These are phyloP conservation scores for Vicia villosa DNA, from an alignment of 306 rosid species.

Conservation along the genomic window DNA sequence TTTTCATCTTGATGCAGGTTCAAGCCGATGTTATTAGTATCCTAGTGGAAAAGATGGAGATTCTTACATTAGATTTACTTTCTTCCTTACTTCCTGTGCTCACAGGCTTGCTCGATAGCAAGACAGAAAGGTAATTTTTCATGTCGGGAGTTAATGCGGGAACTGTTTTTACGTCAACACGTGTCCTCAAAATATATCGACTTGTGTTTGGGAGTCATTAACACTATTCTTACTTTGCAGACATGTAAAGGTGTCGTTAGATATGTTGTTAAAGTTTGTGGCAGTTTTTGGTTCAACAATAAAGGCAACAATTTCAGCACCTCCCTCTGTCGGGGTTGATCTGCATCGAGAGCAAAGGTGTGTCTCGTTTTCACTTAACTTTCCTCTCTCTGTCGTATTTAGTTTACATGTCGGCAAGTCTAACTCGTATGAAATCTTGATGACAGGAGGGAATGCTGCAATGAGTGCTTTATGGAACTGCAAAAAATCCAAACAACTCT, in stretches of 20 bases:
- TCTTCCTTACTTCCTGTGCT: conserved; percentile 87
- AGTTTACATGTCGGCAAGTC: conserved; percentile 26
- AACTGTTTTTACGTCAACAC: neutral
- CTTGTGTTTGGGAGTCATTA: conserved; percentile 8
- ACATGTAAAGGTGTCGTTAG: conserved; percentile 81
- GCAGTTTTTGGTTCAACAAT: conserved; percentile 89
- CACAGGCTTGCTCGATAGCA: conserved; percentile 77
- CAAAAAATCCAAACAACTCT: conserved; percentile 76
- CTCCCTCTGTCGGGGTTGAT: conserved; percentile 82
- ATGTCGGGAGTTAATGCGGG: neutral
- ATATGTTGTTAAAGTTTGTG: conserved; percentile 80
- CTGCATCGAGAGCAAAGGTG: conserved; percentile 95
- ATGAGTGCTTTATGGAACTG: conserved; percentile 71
- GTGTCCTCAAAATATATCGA: neutral
- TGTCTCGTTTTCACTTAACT: conserved; percentile 21
- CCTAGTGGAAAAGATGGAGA: conserved; percentile 77
- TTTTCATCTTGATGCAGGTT: conserved; percentile 59
- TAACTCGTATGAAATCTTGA: conserved; percentile 39
- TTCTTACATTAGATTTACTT: conserved; percentile 75
- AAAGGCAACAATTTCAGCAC: conserved; percentile 67
- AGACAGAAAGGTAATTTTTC: conserved; percentile 73
- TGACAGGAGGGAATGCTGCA: conserved; percentile 78
- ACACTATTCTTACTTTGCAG: conserved; percentile 50
- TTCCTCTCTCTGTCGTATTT: conserved; percentile 32
- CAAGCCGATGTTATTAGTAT: conserved; percentile 93